phyloP scores from a whole-genome alignment of 805 yeast genomes.

The Yamadazyma sp. region DNA sequence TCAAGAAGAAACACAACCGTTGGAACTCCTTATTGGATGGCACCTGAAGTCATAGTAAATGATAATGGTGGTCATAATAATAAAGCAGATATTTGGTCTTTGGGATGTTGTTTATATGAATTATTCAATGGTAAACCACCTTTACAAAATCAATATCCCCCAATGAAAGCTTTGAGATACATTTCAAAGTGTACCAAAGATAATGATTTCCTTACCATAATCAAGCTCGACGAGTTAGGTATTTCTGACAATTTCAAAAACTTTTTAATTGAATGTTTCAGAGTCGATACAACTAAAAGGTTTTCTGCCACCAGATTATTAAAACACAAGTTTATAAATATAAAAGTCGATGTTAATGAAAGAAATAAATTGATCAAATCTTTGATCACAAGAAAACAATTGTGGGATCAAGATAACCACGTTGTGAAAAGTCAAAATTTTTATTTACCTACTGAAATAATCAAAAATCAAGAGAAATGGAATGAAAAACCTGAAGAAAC shows the following conservation, averaged over 20 bases:
- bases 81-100: conserved; percentile 76
- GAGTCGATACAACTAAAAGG: conserved; percentile 29
- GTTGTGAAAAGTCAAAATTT: conserved; percentile 26
- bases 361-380: conserved; percentile 20
- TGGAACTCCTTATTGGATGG: conserved; percentile 67
- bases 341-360: conserved; percentile 8
- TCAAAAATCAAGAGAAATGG: conserved; percentile 32
- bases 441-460: conserved; percentile 37
- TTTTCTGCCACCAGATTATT: conserved; percentile 29
- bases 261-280: conserved; percentile 33
- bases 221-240: conserved; percentile 20
- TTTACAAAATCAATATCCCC: conserved; percentile 37
- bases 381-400: conserved; percentile 31
- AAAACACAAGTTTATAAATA: conserved; percentile 31
- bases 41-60: conserved; percentile 56
- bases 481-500: conserved; percentile 8
- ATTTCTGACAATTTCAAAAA: conserved; percentile 26
- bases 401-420: conserved; percentile 41
- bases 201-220: conserved; percentile 28
- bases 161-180: conserved; percentile 43
- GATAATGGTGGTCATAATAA: conserved; percentile 54
- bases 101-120: conserved; percentile 77
- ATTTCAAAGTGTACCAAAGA: conserved; percentile 30
- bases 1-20: conserved; percentile 44
- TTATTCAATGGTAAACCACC: conserved; percentile 75